phyloP scores from a whole-genome alignment of 2,329 filamentous ascomycete species.

The Mariannaea elegans region DNA sequence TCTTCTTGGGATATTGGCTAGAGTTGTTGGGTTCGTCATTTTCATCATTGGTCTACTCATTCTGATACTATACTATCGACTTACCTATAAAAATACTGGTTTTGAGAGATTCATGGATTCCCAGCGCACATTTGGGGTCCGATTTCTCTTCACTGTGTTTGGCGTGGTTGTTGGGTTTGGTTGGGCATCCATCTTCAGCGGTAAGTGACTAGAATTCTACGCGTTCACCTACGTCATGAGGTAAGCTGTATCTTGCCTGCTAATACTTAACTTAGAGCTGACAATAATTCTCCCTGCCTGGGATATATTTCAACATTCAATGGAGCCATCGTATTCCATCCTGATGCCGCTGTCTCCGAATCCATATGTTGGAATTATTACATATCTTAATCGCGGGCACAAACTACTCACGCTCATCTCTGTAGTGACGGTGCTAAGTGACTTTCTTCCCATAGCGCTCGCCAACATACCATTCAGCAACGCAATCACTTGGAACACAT shows the following conservation, averaged over 20 bases:
- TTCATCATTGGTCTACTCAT: background rate
- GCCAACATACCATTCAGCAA: constrained; percentile 9
- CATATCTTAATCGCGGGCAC: background rate
- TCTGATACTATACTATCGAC: constrained; percentile 5
- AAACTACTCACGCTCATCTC: background rate
- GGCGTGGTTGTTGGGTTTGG: background rate
- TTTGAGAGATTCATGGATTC: constrained; percentile 11
- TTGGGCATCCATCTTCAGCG: background rate
- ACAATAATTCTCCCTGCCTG: background rate
- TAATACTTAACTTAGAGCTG: background rate
- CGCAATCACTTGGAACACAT: constrained; percentile 1
- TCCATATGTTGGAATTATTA: background rate
- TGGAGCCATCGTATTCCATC: background rate
- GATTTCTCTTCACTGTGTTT: constrained; percentile 3
- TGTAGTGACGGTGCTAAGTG: background rate
- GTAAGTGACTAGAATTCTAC: no score
- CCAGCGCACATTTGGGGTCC: background rate
- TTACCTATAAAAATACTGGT: background rate
- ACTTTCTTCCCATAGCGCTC: constrained; percentile 5
- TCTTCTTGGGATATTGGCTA: background rate
- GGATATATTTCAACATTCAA: constrained; percentile 1
- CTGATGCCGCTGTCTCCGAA: background rate
- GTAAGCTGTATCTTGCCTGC: background rate
- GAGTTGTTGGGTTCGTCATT: background rate
- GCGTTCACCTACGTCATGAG: no score